Percentiles rank a stretch among this genome's conserved stretches.
phyloP scores from a whole-genome alignment of 495 filamentous ascomycete species.

The Xeromyces bisporus region DNA sequence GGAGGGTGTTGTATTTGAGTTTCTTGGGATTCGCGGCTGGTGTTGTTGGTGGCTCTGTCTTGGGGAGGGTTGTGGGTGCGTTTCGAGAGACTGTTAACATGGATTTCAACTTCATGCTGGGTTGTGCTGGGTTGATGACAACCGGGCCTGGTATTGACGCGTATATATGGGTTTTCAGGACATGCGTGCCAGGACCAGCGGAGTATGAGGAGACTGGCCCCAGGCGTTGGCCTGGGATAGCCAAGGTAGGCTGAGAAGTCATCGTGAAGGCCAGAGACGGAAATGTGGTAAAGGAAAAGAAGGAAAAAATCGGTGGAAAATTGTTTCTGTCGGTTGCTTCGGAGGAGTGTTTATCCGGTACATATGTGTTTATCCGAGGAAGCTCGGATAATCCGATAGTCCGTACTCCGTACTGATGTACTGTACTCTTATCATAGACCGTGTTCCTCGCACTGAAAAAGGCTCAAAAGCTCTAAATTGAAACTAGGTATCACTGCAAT shows the following conservation, averaged over 20 bases:
- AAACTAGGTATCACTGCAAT: slow-evolving; percentile 10
- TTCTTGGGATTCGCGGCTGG: slow-evolving; percentile 15
- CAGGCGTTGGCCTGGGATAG: slow-evolving; percentile 60
- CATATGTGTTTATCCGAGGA: no score
- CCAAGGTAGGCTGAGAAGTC: slow-evolving; percentile 17
- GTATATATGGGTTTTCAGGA: slow-evolving; percentile 51
- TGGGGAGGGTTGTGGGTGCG: background rate
- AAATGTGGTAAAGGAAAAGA: no score
- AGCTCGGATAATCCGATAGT: no score
- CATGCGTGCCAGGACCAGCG: slow-evolving; percentile 68
- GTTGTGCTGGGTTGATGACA: slow-evolving; percentile 30
- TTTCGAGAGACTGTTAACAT: slow-evolving; percentile 37
- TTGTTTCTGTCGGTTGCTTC: no score
- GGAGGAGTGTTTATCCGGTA: no score
- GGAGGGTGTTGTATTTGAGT: slow-evolving; percentile 51
- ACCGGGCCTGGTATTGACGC: slow-evolving; percentile 51
- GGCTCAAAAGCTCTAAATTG: no score
- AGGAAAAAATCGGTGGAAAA: no score
- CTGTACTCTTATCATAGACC: no score
- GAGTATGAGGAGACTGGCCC: slow-evolving; percentile 44
- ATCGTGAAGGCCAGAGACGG: slow-evolving; percentile 10
- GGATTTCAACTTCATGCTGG: slow-evolving; percentile 35
- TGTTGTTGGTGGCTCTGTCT: slow-evolving; percentile 5
- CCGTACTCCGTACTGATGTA: background rate
- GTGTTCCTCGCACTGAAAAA: no score